Evolutionary conservation across 1,284 basidiomycete species (phyloP), one percentile per base, ranked within the genome.

Genomic region (Ceratobasidium sp.): DNA sequence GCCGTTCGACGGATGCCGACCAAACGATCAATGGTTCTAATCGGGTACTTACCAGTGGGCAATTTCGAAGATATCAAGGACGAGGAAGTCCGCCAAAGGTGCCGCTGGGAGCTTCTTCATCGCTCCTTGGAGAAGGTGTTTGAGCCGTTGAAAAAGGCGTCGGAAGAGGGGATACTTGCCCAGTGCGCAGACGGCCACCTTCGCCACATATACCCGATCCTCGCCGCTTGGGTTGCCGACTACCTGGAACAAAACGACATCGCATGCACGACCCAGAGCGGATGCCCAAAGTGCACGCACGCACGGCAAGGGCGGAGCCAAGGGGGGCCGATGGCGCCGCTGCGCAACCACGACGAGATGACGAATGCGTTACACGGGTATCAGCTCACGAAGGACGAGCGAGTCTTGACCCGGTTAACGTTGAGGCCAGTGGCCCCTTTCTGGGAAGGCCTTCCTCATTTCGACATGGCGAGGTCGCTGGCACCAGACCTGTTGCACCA

Each of bases 71-170:
- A 46, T 5, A 13, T 46, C 7, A 13, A 6, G 5, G 13, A 46
- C 44, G 33, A 59, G 57, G 28, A 59, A 10, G 28, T 5, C 13
- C 26, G 57, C 15, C 23, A 12, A 26, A 6, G 33, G 10, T 59
- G 13, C 13, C 13, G 57, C 28, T 17, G 20, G 26, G 57, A 59
- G 13, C 23, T 59, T 12, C 57, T 59, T 33, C 57, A 59, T 13
- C 57, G 57, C 6, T 79, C 78, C 46, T 79, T 82, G 75, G 15
- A 54, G n/a, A n/a, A 70, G 9, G 40, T 81, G 6, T 65, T 70
- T 46, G 54, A 57, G 38, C 68, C 68, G 38, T 26, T 70, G 40
- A 70, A 57, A 20, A 44, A 26, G 15, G 68, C 54, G n/a, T 70
- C 68, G 3, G 13, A 28, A 15, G 38, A 70, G 7, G 68, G 68